Conservation (phyloP, 805 yeast genomes). For the Yarrowia bubula region DNA sequence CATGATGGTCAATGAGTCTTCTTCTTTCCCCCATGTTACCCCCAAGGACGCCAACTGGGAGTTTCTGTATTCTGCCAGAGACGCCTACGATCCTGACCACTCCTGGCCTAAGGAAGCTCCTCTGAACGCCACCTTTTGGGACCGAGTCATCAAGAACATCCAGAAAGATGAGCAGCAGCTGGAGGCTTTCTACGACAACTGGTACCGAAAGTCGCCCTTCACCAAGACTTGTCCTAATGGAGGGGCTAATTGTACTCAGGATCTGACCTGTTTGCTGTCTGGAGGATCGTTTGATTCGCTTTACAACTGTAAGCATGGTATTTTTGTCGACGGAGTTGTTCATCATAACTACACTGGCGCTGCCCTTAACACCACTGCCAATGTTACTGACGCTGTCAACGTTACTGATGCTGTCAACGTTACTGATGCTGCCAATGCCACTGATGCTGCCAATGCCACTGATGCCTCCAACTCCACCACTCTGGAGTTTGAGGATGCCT, state of each 20-base stretch:
- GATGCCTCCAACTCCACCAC: no score
- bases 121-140: constrained; percentile 70
- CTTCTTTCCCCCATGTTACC: background rate
- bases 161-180: background rate
- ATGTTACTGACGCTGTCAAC: no score
- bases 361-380: no score
- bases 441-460: no score
- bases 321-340: background rate
- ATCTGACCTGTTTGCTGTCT: background rate
- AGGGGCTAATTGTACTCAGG: background rate
- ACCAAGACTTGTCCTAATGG: background rate
- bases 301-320: background rate
- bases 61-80: constrained; percentile 49
- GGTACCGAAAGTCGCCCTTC: constrained; percentile 3
- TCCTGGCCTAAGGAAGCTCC: constrained; percentile 61
- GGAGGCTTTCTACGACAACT: background rate
- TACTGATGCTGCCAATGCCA: no score
- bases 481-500: no score
- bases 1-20: background rate
- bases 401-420: no score
- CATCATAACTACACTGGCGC: no score
- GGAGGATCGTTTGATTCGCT: constrained; percentile 1
- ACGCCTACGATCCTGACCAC: constrained; percentile 48
- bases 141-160: constrained; percentile 33
- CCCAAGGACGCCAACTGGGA: constrained; percentile 54